Conservation (phyloP, 352 stramenopile genomes). For the Globisporangium acanthophoron region DNA sequence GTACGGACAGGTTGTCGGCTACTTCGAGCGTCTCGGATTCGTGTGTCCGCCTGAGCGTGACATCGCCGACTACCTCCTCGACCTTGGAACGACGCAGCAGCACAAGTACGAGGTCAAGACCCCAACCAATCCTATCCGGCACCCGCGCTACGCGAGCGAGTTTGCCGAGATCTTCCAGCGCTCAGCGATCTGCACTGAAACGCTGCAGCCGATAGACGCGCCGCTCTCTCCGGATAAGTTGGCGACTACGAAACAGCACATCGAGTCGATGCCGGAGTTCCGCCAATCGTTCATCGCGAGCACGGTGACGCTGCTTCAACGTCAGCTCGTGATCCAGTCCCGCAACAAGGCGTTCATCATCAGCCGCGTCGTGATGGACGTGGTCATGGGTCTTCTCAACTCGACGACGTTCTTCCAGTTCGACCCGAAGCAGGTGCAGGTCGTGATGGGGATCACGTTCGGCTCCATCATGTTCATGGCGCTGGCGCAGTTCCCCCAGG, state of each 20-base stretch:
- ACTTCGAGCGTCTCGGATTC: slow-evolving; percentile 37
- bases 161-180: slow-evolving; percentile 23
- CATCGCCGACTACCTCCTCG: slow-evolving; percentile 46
- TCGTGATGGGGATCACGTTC: slow-evolving; percentile 72
- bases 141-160: slow-evolving; percentile 26
- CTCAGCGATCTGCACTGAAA: slow-evolving; percentile 25
- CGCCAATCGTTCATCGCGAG: slow-evolving; percentile 32
- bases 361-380: slow-evolving; percentile 31
- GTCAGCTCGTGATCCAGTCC: slow-evolving; percentile 54
- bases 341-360: slow-evolving; percentile 41
- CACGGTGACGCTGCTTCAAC: slow-evolving; percentile 27
- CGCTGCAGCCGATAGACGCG: slow-evolving; percentile 18
- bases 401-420: slow-evolving; percentile 37
- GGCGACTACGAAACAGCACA: slow-evolving; percentile 18
- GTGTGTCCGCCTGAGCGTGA: slow-evolving; percentile 39
- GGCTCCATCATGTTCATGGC: slow-evolving; percentile 67
- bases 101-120: slow-evolving; percentile 25
- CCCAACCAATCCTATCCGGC: slow-evolving; percentile 9
- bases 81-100: slow-evolving; percentile 30
- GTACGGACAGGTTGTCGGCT: slow-evolving; percentile 21
- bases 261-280: slow-evolving; percentile 34
- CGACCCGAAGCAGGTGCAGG: slow-evolving; percentile 25
- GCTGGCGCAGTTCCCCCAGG: slow-evolving; percentile 57
- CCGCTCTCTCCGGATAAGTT: slow-evolving; percentile 2
- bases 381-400: slow-evolving; percentile 37